These are phyloP conservation scores for Yamadazyma diospyri DNA, from an alignment of 1,139 yeast species.

Conservation along the genomic window DNA sequence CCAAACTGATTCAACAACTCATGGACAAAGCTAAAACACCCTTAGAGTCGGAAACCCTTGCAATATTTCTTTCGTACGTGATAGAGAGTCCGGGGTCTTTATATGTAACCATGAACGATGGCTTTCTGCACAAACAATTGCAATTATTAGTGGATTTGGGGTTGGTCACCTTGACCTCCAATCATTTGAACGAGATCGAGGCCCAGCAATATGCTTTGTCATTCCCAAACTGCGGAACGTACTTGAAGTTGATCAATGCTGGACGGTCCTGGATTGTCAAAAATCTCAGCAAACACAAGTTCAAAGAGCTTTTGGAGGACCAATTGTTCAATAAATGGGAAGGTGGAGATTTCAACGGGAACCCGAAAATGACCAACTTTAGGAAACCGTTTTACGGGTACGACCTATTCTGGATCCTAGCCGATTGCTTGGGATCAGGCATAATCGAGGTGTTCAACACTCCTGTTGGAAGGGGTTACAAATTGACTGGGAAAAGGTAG, in stretches of 20 bases:
- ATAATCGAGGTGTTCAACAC: constrained; percentile 62
- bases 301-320: constrained; percentile 53
- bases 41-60: constrained; percentile 11
- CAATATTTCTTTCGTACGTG: constrained; percentile 24
- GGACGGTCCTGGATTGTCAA: constrained; percentile 52
- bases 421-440: constrained; percentile 69
- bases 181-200: constrained; percentile 47
- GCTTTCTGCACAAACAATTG: constrained; percentile 26
- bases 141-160: constrained; percentile 47
- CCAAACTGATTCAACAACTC: constrained; percentile 3
- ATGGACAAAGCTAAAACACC: constrained; percentile 1
- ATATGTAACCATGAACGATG: constrained; percentile 24
- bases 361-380: constrained; percentile 38
- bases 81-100: constrained; percentile 27
- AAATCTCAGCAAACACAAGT: constrained; percentile 38
- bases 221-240: constrained; percentile 62
- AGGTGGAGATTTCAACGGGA: constrained; percentile 28
- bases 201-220: constrained; percentile 45
- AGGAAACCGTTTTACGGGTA: constrained; percentile 60
- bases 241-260: constrained; percentile 42
- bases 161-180: constrained; percentile 50
- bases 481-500: constrained; percentile 48
- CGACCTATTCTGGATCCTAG: constrained; percentile 58
- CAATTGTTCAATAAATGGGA: constrained; percentile 50
- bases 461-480: constrained; percentile 72